Percentiles rank a stretch among this genome's conserved stretches.
phyloP scores from a whole-genome alignment of 257 asterid genomes.

The Solanum arcanum region DNA sequence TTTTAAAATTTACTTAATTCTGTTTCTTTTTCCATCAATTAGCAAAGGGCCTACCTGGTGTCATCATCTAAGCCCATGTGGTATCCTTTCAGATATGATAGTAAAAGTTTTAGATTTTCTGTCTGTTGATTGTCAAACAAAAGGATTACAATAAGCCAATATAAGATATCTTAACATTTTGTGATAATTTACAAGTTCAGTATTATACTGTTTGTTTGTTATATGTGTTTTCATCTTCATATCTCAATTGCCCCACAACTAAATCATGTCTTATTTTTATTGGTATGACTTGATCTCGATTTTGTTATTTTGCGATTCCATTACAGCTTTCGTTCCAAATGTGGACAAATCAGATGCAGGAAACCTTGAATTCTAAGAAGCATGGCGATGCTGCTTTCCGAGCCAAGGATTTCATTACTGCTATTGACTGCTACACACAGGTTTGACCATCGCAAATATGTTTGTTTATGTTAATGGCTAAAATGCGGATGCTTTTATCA shows the following conservation, averaged over 20 bases:
- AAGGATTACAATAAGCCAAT: not conserved
- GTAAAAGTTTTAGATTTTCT: not conserved
- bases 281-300: not conserved
- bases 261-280: not conserved
- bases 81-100: not conserved
- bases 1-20: not conserved
- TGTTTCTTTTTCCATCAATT: not conserved
- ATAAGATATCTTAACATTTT: not conserved
- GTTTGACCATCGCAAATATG: slow-evolving; percentile 8
- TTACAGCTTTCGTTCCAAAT: slow-evolving; percentile 90
- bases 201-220: not conserved
- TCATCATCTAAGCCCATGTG: not conserved
- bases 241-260: not conserved
- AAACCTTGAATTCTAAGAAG: slow-evolving; percentile 73
- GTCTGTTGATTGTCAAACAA: not conserved
- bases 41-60: not conserved
- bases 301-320: not conserved
- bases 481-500: not conserved
- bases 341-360: slow-evolving; percentile 99
- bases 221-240: not conserved
- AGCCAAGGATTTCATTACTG: slow-evolving; percentile 67
- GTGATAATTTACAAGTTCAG: not conserved
- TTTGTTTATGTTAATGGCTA: not conserved
- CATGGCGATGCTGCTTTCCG: slow-evolving; percentile 94
- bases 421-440: slow-evolving; percentile 77